Percentiles rank a stretch among this genome's conserved stretches.
Evolutionary conservation across 1,139 yeast genomes (phyloP).

Genomic region (Geotrichum klebahnii): DNA sequence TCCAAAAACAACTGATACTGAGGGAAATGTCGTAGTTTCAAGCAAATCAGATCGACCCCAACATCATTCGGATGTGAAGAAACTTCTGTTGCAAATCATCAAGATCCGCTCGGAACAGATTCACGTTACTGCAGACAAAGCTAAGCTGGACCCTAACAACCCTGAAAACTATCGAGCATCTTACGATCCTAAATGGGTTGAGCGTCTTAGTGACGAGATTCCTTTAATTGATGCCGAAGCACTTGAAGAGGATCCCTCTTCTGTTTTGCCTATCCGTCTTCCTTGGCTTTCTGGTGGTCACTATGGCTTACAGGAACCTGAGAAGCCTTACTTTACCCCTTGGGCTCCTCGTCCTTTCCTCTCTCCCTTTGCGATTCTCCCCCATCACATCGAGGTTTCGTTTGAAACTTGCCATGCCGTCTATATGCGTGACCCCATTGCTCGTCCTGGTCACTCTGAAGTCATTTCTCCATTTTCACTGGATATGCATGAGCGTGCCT

Average conservation of each 20-base stretch:
- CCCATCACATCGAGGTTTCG: slow-evolving; percentile 85
- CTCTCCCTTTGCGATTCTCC: slow-evolving; percentile 87
- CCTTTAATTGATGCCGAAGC: slow-evolving; percentile 51
- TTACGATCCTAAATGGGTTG: slow-evolving; percentile 57
- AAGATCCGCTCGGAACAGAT: slow-evolving; percentile 50
- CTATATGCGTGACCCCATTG: slow-evolving; percentile 92
- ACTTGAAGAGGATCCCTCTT: slow-evolving; percentile 52
- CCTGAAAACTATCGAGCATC: slow-evolving; percentile 35
- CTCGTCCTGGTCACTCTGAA: slow-evolving; percentile 95
- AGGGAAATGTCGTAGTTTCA: slow-evolving; percentile 23
- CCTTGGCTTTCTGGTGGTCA: slow-evolving; percentile 49
- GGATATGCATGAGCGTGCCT: slow-evolving; percentile 87
- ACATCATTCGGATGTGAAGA: slow-evolving; percentile 44
- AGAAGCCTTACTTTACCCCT: slow-evolving; percentile 86
- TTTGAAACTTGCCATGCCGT: slow-evolving; percentile 92
- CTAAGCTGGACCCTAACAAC: slow-evolving; percentile 31
- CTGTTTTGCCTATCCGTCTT: slow-evolving; percentile 30
- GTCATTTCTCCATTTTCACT: slow-evolving; percentile 86
- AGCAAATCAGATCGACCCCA: slow-evolving; percentile 27
- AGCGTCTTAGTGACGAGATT: slow-evolving; percentile 48
- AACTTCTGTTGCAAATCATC: slow-evolving; percentile 53
- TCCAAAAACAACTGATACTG: slow-evolving; percentile 20
- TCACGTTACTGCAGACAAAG: slow-evolving; percentile 39
- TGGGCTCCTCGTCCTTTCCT: slow-evolving; percentile 93
- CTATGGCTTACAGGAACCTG: slow-evolving; percentile 73